phyloP scores from a whole-genome alignment of 441 rosid species.

The Syzygium malaccense region DNA sequence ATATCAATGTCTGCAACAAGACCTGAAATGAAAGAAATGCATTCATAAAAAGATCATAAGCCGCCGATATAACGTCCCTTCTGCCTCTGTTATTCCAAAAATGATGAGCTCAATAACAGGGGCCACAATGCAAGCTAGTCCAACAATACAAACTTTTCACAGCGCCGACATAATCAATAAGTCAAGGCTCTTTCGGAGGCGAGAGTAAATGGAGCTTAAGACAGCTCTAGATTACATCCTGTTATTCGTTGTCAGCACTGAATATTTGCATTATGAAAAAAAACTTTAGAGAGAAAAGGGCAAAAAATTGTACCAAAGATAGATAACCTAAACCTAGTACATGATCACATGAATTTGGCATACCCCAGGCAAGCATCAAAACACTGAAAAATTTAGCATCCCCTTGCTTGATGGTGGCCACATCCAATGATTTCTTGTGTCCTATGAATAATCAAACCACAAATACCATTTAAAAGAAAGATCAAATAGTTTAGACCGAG shows the following conservation, averaged over 20 bases:
- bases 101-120: not conserved
- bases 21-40: conserved; percentile 37
- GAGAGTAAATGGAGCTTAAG: not conserved
- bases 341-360: not conserved
- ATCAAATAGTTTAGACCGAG: not conserved
- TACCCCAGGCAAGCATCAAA: conserved; percentile 98
- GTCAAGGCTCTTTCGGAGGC: not conserved
- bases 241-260: not conserved
- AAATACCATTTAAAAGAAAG: not conserved
- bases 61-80: not conserved
- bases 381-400: conserved; percentile 62
- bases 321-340: not conserved
- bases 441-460: conserved; percentile 35
- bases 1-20: conserved; percentile 91
- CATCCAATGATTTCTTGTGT: conserved; percentile 61
- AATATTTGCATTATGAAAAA: not conserved
- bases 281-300: not conserved
- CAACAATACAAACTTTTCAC: not conserved
- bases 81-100: not conserved
- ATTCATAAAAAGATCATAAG: not conserved
- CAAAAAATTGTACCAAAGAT: not conserved
- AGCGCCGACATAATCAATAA: not conserved
- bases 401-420: conserved; percentile 74
- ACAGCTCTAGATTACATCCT: not conserved
- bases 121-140: not conserved